These are phyloP conservation scores for Pseudozyma flocculosa DNA, from an alignment of 1,284 basidiomycete species.

Conservation along the genomic window DNA sequence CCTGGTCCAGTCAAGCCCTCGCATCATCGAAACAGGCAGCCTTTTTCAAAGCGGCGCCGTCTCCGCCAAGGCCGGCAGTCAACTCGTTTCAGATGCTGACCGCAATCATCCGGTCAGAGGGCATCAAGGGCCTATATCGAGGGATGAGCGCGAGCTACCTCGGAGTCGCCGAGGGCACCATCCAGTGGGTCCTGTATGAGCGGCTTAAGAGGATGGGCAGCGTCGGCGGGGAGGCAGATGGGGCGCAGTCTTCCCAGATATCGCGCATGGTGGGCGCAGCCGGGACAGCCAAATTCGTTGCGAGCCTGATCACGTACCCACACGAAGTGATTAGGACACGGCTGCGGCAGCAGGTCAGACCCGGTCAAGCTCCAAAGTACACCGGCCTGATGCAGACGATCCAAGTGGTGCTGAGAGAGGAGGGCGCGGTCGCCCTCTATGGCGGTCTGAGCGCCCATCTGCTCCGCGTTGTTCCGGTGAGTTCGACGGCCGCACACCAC, in stretches of 20 bases:
- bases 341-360: constrained; percentile 73
- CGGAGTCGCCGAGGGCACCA: constrained; percentile 93
- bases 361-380: constrained; percentile 69
- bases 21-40: not conserved
- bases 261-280: constrained; percentile 82
- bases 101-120: constrained; percentile 77
- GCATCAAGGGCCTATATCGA: constrained; percentile 86
- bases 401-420: constrained; percentile 80
- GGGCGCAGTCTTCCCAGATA: constrained; percentile 26
- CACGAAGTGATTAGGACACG: constrained; percentile 74
- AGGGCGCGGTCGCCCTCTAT: constrained; percentile 82
- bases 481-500: not conserved
- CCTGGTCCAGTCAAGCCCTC: too few relatives aligned
- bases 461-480: constrained; percentile 82
- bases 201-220: constrained; percentile 65
- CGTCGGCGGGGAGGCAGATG: not conserved
- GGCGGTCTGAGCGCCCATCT: constrained; percentile 92
- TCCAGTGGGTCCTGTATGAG: constrained; percentile 98
- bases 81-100: constrained; percentile 68
- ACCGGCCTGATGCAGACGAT: constrained; percentile 83
- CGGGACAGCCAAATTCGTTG: constrained; percentile 83
- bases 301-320: constrained; percentile 53
- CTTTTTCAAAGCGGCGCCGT: constrained; percentile 42
- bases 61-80: constrained; percentile 54
- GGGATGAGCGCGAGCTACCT: constrained; percentile 92